Conservation (phyloP, 257 asterid genomes). For the Petunia secreta region DNA sequence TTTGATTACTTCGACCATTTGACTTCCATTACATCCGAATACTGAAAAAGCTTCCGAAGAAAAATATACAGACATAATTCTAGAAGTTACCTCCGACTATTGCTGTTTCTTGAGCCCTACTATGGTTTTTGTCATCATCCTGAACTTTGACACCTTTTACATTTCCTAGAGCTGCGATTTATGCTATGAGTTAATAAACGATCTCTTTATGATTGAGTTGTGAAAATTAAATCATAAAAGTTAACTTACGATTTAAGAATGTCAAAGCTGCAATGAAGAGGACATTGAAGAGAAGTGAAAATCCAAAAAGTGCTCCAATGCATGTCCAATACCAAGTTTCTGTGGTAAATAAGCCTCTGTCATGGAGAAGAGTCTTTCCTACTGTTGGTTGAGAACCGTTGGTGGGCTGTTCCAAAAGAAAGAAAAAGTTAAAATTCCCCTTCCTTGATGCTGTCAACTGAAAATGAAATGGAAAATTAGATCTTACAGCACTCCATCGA, state of each 20-base stretch:
- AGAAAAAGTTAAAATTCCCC: not conserved
- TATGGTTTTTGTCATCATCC: constrained; percentile 42
- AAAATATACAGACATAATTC: constrained; percentile 25
- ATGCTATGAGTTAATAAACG: not conserved
- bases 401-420: constrained; percentile 45
- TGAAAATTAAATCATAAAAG: not conserved
- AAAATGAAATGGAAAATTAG: not conserved
- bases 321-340: constrained; percentile 80
- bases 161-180: constrained; percentile 69
- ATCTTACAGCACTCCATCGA: constrained; percentile 81
- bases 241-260: constrained; percentile 67
- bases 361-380: constrained; percentile 75
- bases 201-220: not conserved
- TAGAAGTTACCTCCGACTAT: constrained; percentile 41
- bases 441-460: not conserved
- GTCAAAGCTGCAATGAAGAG: constrained; percentile 73
- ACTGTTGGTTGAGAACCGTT: constrained; percentile 65
- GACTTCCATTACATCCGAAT: not conserved
- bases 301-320: constrained; percentile 64
- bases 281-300: constrained; percentile 71
- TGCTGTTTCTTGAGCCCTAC: constrained; percentile 26
- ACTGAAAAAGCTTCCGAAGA: constrained; percentile 11
- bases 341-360: constrained; percentile 65
- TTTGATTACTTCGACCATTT: constrained; percentile 16
- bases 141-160: constrained; percentile 53